Evolutionary conservation across 2,329 filamentous ascomycete genomes (phyloP).

Genomic region (Kalaharituber pfeilii): DNA sequence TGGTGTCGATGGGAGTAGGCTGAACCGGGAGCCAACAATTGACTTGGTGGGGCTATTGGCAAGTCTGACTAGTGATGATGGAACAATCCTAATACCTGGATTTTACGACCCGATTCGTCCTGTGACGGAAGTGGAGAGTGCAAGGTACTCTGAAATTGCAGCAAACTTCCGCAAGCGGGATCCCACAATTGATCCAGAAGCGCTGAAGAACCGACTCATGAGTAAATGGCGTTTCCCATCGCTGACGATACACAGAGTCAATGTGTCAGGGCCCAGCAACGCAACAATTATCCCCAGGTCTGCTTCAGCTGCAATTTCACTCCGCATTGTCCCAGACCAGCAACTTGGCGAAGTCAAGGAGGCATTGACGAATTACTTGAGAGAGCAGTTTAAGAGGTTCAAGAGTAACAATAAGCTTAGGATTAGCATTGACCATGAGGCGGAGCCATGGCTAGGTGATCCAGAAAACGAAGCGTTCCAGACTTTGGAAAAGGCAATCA

Average conservation of each 20-base stretch:
- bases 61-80: slow-evolving; percentile 63
- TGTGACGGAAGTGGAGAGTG: slow-evolving; percentile 19
- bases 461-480: slow-evolving; percentile 80
- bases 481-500: slow-evolving; percentile 68
- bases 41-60: slow-evolving; percentile 73
- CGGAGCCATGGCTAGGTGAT: slow-evolving; percentile 91
- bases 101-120: slow-evolving; percentile 20
- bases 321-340: slow-evolving; percentile 87
- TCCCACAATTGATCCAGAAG: slow-evolving; percentile 10
- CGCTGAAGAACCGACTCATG: slow-evolving; percentile 61
- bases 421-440: slow-evolving; percentile 77
- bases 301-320: slow-evolving; percentile 71
- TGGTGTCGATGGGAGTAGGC: slow-evolving; percentile 84
- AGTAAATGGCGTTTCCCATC: slow-evolving; percentile 90
- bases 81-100: slow-evolving; percentile 61
- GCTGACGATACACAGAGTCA: slow-evolving; percentile 80
- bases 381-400: slow-evolving; percentile 53
- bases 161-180: slow-evolving; percentile 1
- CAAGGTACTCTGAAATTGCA: slow-evolving; percentile 21
- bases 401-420: slow-evolving; percentile 65
- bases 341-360: slow-evolving; percentile 61
- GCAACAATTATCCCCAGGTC: slow-evolving; percentile 81
- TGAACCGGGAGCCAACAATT: slow-evolving; percentile 79
- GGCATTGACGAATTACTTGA: slow-evolving; percentile 48
- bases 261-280: slow-evolving; percentile 73